Percentiles rank a stretch among this genome's conserved stretches.
phyloP scores from a whole-genome alignment of 768 basidiomycete genomes.

The Boletales sp. region DNA sequence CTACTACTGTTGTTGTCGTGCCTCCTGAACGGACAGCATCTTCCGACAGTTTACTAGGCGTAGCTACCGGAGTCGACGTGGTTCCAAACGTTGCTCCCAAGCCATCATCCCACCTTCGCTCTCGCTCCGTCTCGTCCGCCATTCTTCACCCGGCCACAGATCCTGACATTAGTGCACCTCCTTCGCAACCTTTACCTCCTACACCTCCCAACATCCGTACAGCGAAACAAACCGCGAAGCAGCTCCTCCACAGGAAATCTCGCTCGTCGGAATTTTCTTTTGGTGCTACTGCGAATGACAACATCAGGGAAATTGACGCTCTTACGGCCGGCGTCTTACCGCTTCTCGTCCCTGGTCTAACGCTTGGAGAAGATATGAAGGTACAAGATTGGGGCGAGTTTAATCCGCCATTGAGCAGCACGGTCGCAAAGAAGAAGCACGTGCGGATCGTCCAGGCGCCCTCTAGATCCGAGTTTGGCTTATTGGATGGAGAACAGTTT shows the following conservation, averaged over 20 bases:
- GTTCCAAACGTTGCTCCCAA: constrained; percentile 24
- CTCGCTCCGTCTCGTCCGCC: constrained; percentile 56
- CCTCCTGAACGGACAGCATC: constrained; percentile 39
- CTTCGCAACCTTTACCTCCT: constrained; percentile 66
- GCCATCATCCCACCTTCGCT: constrained; percentile 48
- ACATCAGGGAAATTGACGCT: constrained; percentile 65
- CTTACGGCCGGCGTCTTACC: constrained; percentile 68
- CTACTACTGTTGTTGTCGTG: constrained; percentile 57
- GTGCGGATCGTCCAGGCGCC: constrained; percentile 6
- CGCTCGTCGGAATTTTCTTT: constrained; percentile 66
- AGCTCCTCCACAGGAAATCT: constrained; percentile 56
- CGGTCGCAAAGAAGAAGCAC: constrained; percentile 38
- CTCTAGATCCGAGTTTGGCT: constrained; percentile 26
- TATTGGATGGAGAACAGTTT: constrained; percentile 38
- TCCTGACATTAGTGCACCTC: constrained; percentile 46
- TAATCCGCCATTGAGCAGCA: constrained; percentile 33
- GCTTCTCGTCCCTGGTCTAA: constrained; percentile 63
- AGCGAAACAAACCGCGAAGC: constrained; percentile 43
- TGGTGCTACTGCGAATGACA: constrained; percentile 45
- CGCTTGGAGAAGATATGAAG: constrained; percentile 52
- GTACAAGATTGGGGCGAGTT: constrained; percentile 45
- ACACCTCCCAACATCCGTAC: constrained; percentile 67
- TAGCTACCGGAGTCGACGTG: constrained; percentile 34
- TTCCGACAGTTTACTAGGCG: constrained; percentile 14
- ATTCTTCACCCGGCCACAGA: constrained; percentile 38